Evolutionary conservation across 2,329 filamentous ascomycete species (phyloP).

Genomic region (Neonectria magnoliae): DNA sequence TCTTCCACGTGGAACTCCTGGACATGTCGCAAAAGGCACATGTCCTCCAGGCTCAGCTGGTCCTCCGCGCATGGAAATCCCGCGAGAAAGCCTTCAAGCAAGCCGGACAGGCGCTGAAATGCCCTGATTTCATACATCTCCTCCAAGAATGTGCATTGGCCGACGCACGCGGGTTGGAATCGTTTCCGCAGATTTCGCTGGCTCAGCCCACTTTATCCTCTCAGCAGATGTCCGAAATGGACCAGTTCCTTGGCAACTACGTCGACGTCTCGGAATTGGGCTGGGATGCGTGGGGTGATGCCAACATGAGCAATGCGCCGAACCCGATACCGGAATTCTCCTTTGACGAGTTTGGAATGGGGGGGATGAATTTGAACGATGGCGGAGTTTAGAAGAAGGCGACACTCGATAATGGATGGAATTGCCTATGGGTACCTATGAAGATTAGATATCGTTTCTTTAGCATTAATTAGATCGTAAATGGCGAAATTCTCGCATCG

Average conservation of each 20-base stretch:
- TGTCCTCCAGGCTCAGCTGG: conserved; percentile 56
- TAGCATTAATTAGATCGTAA: no score
- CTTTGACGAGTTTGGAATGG: conserved; percentile 45
- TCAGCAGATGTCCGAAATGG: conserved; percentile 45
- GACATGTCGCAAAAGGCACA: conserved; percentile 59
- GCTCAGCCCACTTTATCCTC: conserved; percentile 43
- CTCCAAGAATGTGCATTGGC: conserved; percentile 55
- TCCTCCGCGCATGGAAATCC: conserved; percentile 62
- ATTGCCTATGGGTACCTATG: not conserved
- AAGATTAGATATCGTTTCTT: not conserved
- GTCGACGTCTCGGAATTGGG: conserved; percentile 56
- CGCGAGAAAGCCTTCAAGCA: conserved; percentile 55
- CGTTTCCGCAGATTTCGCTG: conserved; percentile 36
- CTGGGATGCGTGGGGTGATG: conserved; percentile 57
- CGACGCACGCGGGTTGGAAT: conserved; percentile 47
- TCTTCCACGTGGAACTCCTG: conserved; percentile 60
- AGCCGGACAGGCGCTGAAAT: conserved; percentile 50
- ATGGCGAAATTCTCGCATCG: not conserved
- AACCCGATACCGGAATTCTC: conserved; percentile 42
- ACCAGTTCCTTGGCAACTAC: conserved; percentile 56
- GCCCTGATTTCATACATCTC: conserved; percentile 57
- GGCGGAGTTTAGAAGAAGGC: not conserved
- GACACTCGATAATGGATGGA: not conserved
- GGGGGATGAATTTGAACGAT: conserved; percentile 28
- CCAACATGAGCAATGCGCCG: conserved; percentile 35